Evolutionary conservation across 23 red algal species (phyloP).

Genomic region (Gracilaria gracilis): DNA sequence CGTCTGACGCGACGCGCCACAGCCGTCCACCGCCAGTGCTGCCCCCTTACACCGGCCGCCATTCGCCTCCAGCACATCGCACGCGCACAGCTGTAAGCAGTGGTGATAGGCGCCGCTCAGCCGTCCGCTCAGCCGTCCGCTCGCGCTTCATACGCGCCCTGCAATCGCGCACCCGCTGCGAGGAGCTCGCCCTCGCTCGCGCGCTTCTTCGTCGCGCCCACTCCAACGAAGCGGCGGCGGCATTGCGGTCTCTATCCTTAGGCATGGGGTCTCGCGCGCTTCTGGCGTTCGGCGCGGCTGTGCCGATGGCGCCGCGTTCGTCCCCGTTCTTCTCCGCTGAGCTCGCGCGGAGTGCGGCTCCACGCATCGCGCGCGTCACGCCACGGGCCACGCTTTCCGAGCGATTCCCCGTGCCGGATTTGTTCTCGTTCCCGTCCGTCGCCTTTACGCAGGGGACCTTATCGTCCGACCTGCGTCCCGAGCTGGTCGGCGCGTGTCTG

Average conservation of each 20-base stretch:
- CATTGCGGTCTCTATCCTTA: not conserved
- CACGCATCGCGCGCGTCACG: not conserved
- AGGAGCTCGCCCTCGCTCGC: not conserved
- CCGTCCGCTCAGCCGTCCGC: no score
- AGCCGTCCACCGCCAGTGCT: not conserved
- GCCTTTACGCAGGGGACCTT: slow-evolving; percentile 38
- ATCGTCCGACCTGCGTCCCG: slow-evolving; percentile 71
- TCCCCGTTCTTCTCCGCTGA: not conserved
- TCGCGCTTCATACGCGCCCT: not conserved
- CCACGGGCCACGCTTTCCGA: slow-evolving; percentile 22
- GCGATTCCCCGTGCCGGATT: slow-evolving; percentile 48
- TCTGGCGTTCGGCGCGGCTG: not conserved
- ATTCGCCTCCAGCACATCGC: not conserved
- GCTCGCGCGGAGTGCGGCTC: not conserved
- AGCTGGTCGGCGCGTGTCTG: slow-evolving; percentile 74
- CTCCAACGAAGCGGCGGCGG: not conserved
- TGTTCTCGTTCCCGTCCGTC: slow-evolving; percentile 45
- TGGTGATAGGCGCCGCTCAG: not conserved
- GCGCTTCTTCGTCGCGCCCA: not conserved
- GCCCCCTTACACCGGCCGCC: not conserved
- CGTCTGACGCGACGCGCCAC: slow-evolving; percentile 2
- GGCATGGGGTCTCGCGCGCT: not conserved
- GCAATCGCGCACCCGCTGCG: not conserved
- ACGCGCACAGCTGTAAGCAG: not conserved
- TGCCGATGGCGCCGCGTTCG: not conserved